Conservation (phyloP, 2,329 filamentous ascomycete species). For the Neopestalotiopsis sp. region DNA sequence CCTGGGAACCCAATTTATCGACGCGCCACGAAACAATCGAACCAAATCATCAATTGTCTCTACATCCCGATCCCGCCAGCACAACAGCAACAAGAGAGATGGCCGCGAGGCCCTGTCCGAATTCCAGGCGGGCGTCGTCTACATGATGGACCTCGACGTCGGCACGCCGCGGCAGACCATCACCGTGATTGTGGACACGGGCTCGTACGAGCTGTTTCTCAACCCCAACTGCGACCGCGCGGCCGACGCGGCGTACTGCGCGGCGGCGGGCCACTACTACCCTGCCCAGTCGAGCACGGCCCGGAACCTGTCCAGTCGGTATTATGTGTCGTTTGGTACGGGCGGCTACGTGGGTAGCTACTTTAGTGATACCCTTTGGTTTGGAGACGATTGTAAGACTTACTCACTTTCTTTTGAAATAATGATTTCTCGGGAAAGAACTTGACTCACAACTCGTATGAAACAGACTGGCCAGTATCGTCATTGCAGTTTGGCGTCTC, state of each 20-base stretch:
- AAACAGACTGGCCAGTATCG: constrained; percentile 36
- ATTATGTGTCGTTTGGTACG: constrained; percentile 18
- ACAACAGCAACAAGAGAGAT: constrained; percentile 17
- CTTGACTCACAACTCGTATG: neutral
- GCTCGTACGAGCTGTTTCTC: constrained; percentile 43
- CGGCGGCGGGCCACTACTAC: constrained; percentile 38
- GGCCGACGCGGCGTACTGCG: constrained; percentile 35
- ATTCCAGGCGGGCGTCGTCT: constrained; percentile 37
- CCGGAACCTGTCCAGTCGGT: constrained; percentile 28
- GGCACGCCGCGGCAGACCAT: constrained; percentile 42
- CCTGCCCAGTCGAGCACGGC: constrained; percentile 37
- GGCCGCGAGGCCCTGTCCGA: constrained; percentile 28
- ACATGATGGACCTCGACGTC: constrained; percentile 40
- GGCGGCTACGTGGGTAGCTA: constrained; percentile 15
- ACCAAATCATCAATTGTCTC: neutral
- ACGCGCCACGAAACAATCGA: constrained; percentile 20
- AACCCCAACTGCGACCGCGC: constrained; percentile 40
- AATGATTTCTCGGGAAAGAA: too few relatives aligned
- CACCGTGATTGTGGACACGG: constrained; percentile 42
- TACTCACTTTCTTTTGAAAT: too few relatives aligned
- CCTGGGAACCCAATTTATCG: constrained; percentile 26
- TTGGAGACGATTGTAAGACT: constrained; percentile 15
- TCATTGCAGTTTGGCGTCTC: constrained; percentile 41
- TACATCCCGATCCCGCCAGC: too few relatives aligned
- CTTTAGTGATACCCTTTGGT: constrained; percentile 17